Conservation (phyloP, 1,284 basidiomycete species). For the Leccinum subfulvum region DNA sequence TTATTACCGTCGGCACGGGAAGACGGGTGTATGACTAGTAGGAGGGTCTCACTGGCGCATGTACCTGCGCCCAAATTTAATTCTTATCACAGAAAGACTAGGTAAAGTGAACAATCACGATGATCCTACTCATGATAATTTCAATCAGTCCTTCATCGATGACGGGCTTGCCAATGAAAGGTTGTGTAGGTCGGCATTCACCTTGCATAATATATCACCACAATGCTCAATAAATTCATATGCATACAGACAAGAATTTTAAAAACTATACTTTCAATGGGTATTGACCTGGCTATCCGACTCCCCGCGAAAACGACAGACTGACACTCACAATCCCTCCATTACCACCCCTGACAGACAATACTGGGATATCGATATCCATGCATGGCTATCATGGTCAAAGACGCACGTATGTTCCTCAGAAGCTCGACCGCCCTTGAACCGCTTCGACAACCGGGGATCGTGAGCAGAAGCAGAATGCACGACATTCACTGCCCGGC, state of each 20-base stretch:
- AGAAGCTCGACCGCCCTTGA: neutral
- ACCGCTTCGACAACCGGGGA: neutral
- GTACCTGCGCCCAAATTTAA: slow-evolving; percentile 29
- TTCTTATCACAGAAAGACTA: slow-evolving; percentile 14
- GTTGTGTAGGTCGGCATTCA: neutral
- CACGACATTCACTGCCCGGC: neutral
- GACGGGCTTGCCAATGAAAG: neutral
- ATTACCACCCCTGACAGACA: neutral
- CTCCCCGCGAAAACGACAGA: neutral
- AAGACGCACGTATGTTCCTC: neutral
- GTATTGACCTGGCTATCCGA: neutral
- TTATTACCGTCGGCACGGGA: slow-evolving; percentile 9
- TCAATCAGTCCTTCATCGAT: neutral
- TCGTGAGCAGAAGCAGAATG: neutral
- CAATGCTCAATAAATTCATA: neutral
- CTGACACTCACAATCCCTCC: neutral
- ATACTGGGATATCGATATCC: neutral
- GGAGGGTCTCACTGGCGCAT: slow-evolving; percentile 10
- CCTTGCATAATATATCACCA: neutral
- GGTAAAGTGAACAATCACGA: slow-evolving; percentile 28
- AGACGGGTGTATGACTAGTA: neutral
- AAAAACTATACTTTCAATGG: neutral
- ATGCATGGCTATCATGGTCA: neutral
- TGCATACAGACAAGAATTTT: neutral
- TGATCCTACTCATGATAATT: slow-evolving; percentile 1